A percentile compares a stretch with the other conserved stretches of the same genome.
Evolutionary conservation across 1,284 basidiomycete genomes (phyloP).

Genomic region (Hemileia vastatrix): DNA sequence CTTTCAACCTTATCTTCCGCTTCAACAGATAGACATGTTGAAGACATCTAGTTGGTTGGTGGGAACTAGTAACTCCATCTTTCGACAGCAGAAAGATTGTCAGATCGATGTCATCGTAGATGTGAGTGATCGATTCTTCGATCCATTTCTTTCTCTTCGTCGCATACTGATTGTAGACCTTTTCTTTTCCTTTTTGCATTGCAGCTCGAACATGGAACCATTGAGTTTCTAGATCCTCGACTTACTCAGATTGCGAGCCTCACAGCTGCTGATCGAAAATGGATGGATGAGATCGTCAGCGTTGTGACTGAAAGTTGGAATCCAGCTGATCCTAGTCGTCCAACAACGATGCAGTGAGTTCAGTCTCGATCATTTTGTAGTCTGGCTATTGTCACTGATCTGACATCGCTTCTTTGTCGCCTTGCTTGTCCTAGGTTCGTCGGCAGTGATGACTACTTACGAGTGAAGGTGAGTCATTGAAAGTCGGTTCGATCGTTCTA

Average conservation of each 20-base stretch:
- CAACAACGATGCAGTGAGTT: constrained; percentile 58
- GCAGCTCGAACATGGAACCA: constrained; percentile 68
- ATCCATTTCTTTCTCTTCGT: too few species aligned
- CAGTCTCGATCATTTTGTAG: too few species aligned
- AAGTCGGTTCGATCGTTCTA: constrained; percentile 33
- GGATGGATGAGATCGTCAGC: constrained; percentile 79
- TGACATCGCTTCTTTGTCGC: too few species aligned
- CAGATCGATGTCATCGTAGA: constrained; percentile 78
- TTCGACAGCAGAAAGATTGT: constrained; percentile 79
- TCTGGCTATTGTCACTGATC: too few species aligned
- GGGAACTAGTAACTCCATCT: constrained; percentile 88
- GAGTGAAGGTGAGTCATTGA: constrained; percentile 69
- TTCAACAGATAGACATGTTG: constrained; percentile 88
- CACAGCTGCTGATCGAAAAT: constrained; percentile 87
- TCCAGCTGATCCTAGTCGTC: constrained; percentile 53
- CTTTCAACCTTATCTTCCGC: constrained; percentile 93
- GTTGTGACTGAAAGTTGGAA: too few species aligned
- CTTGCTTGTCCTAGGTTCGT: constrained; percentile 4
- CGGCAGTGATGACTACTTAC: constrained; percentile 38
- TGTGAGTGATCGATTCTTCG: too few species aligned
- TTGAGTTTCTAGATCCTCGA: constrained; percentile 74
- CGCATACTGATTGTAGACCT: background rate
- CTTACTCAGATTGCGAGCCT: constrained; percentile 67
- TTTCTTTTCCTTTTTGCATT: constrained; percentile 30
- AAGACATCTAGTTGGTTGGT: constrained; percentile 71